Percentiles rank a stretch among this genome's conserved stretches.
phyloP scores from a whole-genome alignment of 1,284 basidiomycete species.

The Papiliotrema fonsecae region DNA sequence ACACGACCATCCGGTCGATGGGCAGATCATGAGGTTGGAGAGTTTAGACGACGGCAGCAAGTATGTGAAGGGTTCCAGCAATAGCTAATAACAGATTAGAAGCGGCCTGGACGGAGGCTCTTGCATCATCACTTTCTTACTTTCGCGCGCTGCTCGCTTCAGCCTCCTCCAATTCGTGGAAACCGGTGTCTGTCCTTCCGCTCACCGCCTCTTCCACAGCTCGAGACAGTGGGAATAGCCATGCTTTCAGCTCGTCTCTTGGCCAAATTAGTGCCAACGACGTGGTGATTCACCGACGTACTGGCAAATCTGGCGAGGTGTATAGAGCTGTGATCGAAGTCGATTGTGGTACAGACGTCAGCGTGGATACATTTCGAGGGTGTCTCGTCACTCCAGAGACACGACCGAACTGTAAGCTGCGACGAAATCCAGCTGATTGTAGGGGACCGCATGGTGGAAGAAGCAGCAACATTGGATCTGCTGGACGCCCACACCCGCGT shows the following conservation, averaged over 20 bases:
- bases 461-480: constrained; percentile 75
- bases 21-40: constrained; percentile 41
- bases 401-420: constrained; percentile 60
- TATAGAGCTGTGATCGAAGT: constrained; percentile 80
- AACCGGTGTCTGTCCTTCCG: constrained; percentile 37
- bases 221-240: constrained; percentile 21
- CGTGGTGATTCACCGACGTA: constrained; percentile 49
- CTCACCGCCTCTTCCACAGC: constrained; percentile 24
- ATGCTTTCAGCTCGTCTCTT: constrained; percentile 21
- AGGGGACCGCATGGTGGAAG: constrained; percentile 88
- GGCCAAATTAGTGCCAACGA: constrained; percentile 39
- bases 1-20: no score
- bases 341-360: constrained; percentile 59
- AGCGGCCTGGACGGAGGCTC: constrained; percentile 44
- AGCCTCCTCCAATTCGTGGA: constrained; percentile 46
- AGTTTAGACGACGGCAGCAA: constrained; percentile 44
- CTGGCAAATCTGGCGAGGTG: constrained; percentile 61
- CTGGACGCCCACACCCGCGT: constrained; percentile 81
- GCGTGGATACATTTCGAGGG: constrained; percentile 75
- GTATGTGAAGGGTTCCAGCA: constrained; percentile 19
- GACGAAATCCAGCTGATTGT: not conserved
- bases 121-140: constrained; percentile 39
- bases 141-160: constrained; percentile 46
- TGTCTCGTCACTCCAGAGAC: constrained; percentile 80
- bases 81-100: constrained; percentile 32